A percentile compares a stretch with the other conserved stretches of the same genome.
phyloP scores from a whole-genome alignment of 495 filamentous ascomycete species.

The Neurospora hispaniola region DNA sequence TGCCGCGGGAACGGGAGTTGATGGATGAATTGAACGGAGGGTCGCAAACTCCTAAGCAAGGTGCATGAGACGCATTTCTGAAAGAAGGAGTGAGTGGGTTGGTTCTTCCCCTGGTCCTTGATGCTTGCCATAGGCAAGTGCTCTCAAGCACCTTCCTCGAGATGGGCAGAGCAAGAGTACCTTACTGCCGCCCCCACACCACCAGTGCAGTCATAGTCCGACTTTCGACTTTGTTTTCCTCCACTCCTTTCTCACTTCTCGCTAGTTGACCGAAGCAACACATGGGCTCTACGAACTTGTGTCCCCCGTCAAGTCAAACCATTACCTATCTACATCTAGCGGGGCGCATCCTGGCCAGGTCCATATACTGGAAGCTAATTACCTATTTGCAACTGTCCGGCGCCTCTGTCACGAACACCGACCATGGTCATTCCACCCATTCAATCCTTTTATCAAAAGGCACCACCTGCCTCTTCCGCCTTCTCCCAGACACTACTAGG shows the following conservation, averaged over 20 bases:
- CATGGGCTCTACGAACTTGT: background rate
- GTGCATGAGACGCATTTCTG: background rate
- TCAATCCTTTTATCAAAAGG: constrained; percentile 42
- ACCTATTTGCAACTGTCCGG: background rate
- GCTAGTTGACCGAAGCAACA: background rate
- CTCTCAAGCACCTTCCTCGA: background rate
- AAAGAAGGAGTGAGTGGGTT: background rate
- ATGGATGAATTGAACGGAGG: background rate
- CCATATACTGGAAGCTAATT: background rate
- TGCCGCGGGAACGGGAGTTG: background rate
- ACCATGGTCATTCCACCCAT: constrained; percentile 27
- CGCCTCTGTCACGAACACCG: background rate
- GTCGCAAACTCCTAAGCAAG: background rate
- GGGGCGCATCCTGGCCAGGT: background rate
- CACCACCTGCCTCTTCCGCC: constrained; percentile 3
- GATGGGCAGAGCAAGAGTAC: background rate
- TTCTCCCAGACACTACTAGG: background rate
- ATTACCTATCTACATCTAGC: background rate
- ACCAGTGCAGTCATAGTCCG: background rate
- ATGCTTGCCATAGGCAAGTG: background rate
- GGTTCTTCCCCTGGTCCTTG: background rate
- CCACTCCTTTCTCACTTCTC: background rate
- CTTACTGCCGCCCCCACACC: background rate
- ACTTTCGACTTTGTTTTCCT: background rate
- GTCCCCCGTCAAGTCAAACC: background rate